phyloP scores from a whole-genome alignment of 108 stramenopile genomes.

The Stephanodiscus minutulus region DNA sequence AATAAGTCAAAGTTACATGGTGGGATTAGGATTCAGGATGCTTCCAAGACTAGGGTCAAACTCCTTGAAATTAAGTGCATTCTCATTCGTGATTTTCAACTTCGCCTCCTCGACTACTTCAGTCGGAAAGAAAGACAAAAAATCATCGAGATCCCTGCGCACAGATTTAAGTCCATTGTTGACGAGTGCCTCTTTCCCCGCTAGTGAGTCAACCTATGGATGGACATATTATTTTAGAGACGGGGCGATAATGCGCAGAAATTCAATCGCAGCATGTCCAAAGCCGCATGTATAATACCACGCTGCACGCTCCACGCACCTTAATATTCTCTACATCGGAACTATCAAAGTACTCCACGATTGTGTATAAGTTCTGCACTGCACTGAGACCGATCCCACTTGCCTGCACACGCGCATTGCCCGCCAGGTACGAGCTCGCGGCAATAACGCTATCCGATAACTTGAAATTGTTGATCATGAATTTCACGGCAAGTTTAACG shows the following conservation, averaged over 20 bases:
- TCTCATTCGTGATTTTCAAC: conserved; percentile 66
- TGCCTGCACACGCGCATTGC: conserved; percentile 56
- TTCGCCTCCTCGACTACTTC: conserved; percentile 55
- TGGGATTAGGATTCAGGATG: conserved; percentile 69
- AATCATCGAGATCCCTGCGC: conserved; percentile 70
- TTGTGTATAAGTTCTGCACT: conserved; percentile 78
- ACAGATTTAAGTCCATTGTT: conserved; percentile 70
- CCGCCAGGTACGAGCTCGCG: conserved; percentile 62
- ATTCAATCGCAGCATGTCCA: neutral
- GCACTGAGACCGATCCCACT: conserved; percentile 66
- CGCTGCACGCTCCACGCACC: conserved; percentile 36
- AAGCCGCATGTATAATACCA: neutral
- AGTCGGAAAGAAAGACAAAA: conserved; percentile 69
- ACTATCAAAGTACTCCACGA: conserved; percentile 91
- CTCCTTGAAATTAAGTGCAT: conserved; percentile 79
- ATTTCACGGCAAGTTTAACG: conserved; percentile 87
- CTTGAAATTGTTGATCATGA: conserved; percentile 86
- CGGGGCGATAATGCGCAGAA: neutral
- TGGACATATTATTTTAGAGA: neutral
- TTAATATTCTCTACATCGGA: conserved; percentile 80
- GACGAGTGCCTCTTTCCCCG: conserved; percentile 79
- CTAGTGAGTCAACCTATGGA: conserved; percentile 47
- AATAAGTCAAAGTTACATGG: neutral
- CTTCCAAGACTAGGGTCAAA: conserved; percentile 74
- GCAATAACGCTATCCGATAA: conserved; percentile 72